Conservation (phyloP, 2,329 filamentous ascomycete species). For the Chrysoporthe cubensis region DNA sequence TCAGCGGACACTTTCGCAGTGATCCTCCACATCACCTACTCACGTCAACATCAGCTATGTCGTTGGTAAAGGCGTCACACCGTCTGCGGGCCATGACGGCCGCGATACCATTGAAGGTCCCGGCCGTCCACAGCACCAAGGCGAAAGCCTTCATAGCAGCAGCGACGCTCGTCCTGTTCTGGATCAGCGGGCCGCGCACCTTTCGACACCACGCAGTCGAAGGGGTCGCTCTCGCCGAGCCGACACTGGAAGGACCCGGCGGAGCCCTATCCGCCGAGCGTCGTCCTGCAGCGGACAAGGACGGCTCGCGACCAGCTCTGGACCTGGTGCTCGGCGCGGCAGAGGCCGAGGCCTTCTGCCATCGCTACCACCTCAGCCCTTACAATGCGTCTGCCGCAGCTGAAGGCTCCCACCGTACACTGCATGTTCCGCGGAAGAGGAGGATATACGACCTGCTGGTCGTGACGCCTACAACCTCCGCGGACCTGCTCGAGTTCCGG, state of each 20-base stretch:
- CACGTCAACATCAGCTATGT: slow-evolving; percentile 2
- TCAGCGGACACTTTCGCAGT: background rate
- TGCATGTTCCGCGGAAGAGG: slow-evolving; percentile 7
- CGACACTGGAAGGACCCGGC: background rate
- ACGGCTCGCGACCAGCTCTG: background rate
- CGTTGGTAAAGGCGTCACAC: slow-evolving; percentile 1
- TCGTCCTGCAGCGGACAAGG: background rate
- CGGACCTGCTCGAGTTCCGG: slow-evolving; percentile 30
- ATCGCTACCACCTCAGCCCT: slow-evolving; percentile 21
- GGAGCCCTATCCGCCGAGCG: background rate
- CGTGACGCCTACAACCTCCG: slow-evolving; percentile 27
- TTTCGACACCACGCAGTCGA: background rate
- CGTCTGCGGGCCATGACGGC: slow-evolving; percentile 4
- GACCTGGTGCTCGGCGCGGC: slow-evolving; percentile 2
- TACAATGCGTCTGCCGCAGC: slow-evolving; percentile 12
- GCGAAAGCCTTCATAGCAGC: slow-evolving; percentile 14
- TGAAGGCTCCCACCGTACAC: background rate
- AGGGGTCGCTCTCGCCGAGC: background rate
- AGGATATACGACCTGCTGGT: slow-evolving; percentile 32
- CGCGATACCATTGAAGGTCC: slow-evolving; percentile 20
- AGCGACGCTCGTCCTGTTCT: slow-evolving; percentile 19
- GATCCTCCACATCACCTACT: background rate
- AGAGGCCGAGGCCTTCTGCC: slow-evolving; percentile 18
- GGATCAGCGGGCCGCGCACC: slow-evolving; percentile 19
- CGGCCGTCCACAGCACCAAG: slow-evolving; percentile 18